Evolutionary conservation across 345 rosid species (phyloP), one percentile per base, ranked within the genome.

Genomic region (Camelina sativa): DNA sequence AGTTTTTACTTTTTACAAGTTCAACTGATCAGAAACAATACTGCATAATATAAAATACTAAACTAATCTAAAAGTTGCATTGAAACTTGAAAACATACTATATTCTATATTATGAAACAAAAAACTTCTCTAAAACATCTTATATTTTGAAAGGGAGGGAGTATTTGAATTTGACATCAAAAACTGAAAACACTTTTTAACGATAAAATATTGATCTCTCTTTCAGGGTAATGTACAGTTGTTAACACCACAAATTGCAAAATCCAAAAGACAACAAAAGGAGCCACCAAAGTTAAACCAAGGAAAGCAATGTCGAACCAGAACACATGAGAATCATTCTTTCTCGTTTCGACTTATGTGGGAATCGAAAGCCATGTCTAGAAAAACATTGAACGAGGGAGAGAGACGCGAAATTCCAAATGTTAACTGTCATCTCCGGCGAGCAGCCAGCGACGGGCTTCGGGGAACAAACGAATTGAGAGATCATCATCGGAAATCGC

Each of bases 401-500:
- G 19, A 5, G 1, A 19, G 19, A 2, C 6, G 9, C 34, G 20
- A 40, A 43, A 65, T 7, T 55, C 54, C 61, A 37, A 7, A 11
- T 37, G 2, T 20, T 43, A 11, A 13, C 23, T 1, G 70, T 8
- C 6, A 20, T 2, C 19, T 68, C 79, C 63, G 71, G 59, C 46
- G 62, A 51, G 22, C 9, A 23, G 12, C 67, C 48, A n/a, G 48
- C 32, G 57, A 19, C 15, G 68, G 80, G 74, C 11, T 68, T 62
- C 8, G 71, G 69, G 23, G 38, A 65, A 37, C 61, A 66, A 72
- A 66, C 38, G 28, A 76, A 53, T 4, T n/a, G 63, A 54, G 87
- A 73, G 10, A 79, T 78, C 30, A 79, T 78, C 91, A 47, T 85
- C 77, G 64, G 55, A 30, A 19, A 35, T 16, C 1, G 12, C 10